Base-by-base conservation (phyloP, 2,329 filamentous ascomycete species). In the Diaporthe amygdali region DNA sequence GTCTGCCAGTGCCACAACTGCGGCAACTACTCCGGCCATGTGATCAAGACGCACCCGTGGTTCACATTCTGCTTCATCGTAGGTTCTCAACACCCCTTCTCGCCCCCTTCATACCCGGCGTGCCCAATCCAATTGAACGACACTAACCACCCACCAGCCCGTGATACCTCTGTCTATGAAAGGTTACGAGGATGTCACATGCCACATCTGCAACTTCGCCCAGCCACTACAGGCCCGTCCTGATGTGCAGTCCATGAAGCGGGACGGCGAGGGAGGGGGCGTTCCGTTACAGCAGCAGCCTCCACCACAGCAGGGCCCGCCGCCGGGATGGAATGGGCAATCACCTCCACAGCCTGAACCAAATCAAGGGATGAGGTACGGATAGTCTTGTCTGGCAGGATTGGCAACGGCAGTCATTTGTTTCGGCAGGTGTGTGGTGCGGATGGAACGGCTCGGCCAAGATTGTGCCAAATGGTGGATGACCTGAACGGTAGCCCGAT, bases 1-100 rank as follows among this genome's bases (percentile, higher is more conserved):
- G 80, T 88, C 66, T 91, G 88, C 77, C 89, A 90, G 76, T 92
- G 90, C 77, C 87, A 90, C 79, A 90, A 92, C 80, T 92, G 90
- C 80, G 89, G 90, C 66, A 92, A 92, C 83, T 89, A 88, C 81
- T 84, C 86, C 2, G 90, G 84, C 17, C 84, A 83, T 73, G 89
- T 91, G 70, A 84, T 90, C 77, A 91, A 91, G 80, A 87, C 86
- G 71, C 86, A 91, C 71, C 90, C 90, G 51, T 94, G 92, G 91
- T 95, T 95, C 78, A 95, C 93, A 6, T 91, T 95, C 77, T 95
- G 93, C 85, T 94, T 93, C 81, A 82, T 94, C 67, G 89, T 91
- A 81, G 77, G 87, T 83, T 12, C 27, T 56, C 34, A 49, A 25
- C 37, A 30, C 41, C 12, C 32, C n/a, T 20, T 55, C 22, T 27